phyloP scores from a whole-genome alignment of 345 rosid genomes.

The Brassica napus region DNA sequence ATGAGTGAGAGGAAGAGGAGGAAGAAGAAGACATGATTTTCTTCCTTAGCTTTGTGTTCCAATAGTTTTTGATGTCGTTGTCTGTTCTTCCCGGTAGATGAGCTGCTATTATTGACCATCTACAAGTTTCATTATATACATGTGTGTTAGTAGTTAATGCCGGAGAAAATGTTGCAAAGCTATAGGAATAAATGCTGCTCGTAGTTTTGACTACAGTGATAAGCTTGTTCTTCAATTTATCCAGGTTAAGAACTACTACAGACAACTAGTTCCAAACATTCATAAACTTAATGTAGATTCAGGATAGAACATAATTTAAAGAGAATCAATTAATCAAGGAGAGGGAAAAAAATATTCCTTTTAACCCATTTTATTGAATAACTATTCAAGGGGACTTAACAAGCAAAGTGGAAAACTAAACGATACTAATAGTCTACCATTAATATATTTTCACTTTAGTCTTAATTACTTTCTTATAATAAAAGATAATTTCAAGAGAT shows the following conservation, averaged over 20 bases:
- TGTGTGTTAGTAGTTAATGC: constrained; percentile 15
- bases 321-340: not conserved
- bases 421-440: not conserved
- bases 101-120: constrained; percentile 98
- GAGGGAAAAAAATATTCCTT: not conserved
- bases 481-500: not conserved
- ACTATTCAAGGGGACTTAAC: constrained; percentile 20
- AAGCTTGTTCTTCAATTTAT: constrained; percentile 32
- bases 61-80: constrained; percentile 90
- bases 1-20: constrained; percentile 27
- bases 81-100: constrained; percentile 95
- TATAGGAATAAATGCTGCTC: constrained; percentile 18
- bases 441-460: not conserved
- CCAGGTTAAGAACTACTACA: not conserved
- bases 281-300: not conserved
- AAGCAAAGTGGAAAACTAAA: constrained; percentile 17
- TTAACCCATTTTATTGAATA: constrained; percentile 24
- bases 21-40: constrained; percentile 54
- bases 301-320: not conserved
- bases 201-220: constrained; percentile 33
- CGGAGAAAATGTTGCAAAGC: constrained; percentile 17
- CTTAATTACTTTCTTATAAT: not conserved
- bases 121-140: constrained; percentile 38
- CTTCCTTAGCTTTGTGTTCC: constrained; percentile 98
- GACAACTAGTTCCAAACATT: not conserved